Base-by-base conservation (phyloP, 805 yeast genomes). In the Suhomyces prunicola region DNA sequence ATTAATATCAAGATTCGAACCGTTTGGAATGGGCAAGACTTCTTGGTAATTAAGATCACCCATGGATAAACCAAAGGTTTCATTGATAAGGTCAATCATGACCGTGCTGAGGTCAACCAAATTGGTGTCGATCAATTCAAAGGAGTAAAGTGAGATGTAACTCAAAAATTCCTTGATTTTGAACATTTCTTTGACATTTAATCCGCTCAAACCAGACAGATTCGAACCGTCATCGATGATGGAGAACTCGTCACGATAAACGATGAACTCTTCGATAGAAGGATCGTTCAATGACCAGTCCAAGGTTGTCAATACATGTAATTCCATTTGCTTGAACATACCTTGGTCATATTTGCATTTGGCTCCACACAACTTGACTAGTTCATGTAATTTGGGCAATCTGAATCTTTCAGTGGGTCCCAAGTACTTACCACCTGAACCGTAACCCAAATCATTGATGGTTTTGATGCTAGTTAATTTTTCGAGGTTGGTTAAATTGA, bases 401-500 rank as follows among this genome's bases (percentile, higher is more conserved):
- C 90, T 77, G 54, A 84, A 83, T 64, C 94, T 80, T 65, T 85
- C 85, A 54, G 90, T 90, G 39, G 90, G 88, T 9, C 88, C 88
- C 50, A 72, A 67, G 64, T 77, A 83, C 59, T 86, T 74, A 8
- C 87, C 88, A 41, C 88, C 88, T 44, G 65, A 56, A 10, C 79
- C 79, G 56, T 71, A 73, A 40, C 77, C 78, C 52, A 74, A 64
- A 54, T 73, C 78, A 50, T 55, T 63, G 29, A 74, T 71, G 47
- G 74, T 68, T 51, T 61, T 63, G 33, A 72, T 61, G 46, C 63
- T 56, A 29, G 53, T 50, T 50, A 63, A 53, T 44, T 59, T 55
- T 17, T 61, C 65, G 22, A 64, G 48, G 54, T 70, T 69, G 45
- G 51, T 58, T 48, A 69, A 73, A 64, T 82, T 82, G 50, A 82